These are phyloP conservation scores for Brassica juncea DNA, from an alignment of 345 rosid species.

Conservation along the genomic window DNA sequence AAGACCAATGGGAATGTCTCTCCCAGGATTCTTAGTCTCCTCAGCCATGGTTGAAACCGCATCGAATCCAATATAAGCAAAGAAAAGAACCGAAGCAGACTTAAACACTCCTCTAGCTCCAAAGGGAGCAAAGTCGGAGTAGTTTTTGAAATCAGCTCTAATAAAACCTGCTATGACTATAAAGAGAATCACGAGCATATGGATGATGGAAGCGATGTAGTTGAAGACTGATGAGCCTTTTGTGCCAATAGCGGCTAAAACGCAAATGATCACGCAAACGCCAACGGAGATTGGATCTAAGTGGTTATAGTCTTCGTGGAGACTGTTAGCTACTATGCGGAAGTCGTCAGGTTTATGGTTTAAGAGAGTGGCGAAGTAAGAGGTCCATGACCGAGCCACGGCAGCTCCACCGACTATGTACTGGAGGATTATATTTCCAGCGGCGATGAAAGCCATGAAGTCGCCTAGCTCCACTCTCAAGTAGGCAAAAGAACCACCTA, in stretches of 20 bases:
- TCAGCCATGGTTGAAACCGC: constrained; percentile 92
- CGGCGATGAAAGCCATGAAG: constrained; percentile 85
- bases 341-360: constrained; percentile 69
- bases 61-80: constrained; percentile 83
- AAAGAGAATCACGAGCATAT: constrained; percentile 64
- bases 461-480: constrained; percentile 88
- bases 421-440: constrained; percentile 81
- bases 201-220: constrained; percentile 68
- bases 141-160: constrained; percentile 62
- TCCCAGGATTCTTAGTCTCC: constrained; percentile 78
- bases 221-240: constrained; percentile 80
- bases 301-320: constrained; percentile 56
- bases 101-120: constrained; percentile 65
- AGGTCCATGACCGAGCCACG: constrained; percentile 81
- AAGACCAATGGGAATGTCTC: constrained; percentile 84
- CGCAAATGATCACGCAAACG: constrained; percentile 44
- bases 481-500: constrained; percentile 92
- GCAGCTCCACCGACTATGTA: constrained; percentile 74
- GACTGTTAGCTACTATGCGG: constrained; percentile 51
- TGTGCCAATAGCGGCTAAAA: constrained; percentile 68
- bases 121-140: constrained; percentile 47
- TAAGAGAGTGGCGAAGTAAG: constrained; percentile 81
- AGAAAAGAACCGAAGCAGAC: constrained; percentile 74
- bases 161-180: constrained; percentile 64
- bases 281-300: constrained; percentile 78